These are phyloP conservation scores for Fusarium nelsonii DNA, from an alignment of 2,329 filamentous ascomycete species.

Conservation along the genomic window DNA sequence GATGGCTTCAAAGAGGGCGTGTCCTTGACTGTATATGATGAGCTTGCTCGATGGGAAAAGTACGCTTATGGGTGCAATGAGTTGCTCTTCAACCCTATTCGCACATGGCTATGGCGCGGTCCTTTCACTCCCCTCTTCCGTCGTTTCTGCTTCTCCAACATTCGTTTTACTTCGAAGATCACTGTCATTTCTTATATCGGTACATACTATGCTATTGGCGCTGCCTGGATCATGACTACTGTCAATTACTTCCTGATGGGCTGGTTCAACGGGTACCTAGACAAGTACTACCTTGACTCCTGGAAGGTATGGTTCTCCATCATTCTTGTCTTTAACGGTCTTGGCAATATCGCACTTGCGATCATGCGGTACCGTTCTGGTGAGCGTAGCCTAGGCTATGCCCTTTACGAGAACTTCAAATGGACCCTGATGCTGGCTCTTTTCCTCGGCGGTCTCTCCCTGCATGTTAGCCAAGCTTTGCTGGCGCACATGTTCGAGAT, in stretches of 20 bases:
- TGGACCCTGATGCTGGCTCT: conserved; percentile 81
- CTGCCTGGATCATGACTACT: conserved; percentile 79
- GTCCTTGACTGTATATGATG: conserved; percentile 86
- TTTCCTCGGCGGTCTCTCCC: conserved; percentile 84
- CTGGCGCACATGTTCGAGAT: conserved; percentile 87
- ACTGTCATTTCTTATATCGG: conserved; percentile 83
- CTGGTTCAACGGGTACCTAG: conserved; percentile 81
- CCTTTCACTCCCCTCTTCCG: conserved; percentile 85
- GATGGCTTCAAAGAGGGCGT: conserved; percentile 88
- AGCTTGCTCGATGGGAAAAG: conserved; percentile 87
- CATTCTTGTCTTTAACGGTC: conserved; percentile 80
- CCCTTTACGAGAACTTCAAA: conserved; percentile 75
- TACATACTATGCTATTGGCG: conserved; percentile 83
- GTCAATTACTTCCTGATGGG: conserved; percentile 82
- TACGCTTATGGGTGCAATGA: conserved; percentile 89
- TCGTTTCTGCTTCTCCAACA: conserved; percentile 77
- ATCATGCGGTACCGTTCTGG: conserved; percentile 79
- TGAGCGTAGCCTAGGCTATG: conserved; percentile 69
- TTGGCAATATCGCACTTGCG: conserved; percentile 79
- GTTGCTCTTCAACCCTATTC: conserved; percentile 82
- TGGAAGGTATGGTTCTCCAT: conserved; percentile 87
- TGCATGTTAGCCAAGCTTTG: conserved; percentile 85
- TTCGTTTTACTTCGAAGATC: conserved; percentile 80
- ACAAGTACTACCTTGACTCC: conserved; percentile 83
- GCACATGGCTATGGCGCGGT: conserved; percentile 77